Percentiles rank a stretch among this genome's conserved stretches.
Evolutionary conservation across 2,329 filamentous ascomycete genomes (phyloP).

Genomic region (Furcasterigmium furcatum): DNA sequence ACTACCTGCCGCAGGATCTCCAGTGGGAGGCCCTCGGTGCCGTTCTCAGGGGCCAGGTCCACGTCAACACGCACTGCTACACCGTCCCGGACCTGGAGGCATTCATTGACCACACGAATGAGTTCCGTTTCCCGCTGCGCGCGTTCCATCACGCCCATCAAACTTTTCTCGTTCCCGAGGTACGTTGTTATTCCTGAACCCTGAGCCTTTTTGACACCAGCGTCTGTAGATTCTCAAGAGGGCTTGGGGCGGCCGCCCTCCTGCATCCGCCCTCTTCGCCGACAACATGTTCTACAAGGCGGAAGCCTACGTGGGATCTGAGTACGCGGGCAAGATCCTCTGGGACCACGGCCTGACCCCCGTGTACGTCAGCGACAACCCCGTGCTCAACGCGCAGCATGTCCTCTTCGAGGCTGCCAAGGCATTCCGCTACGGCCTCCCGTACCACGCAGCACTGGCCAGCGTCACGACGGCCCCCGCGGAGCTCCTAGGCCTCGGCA

Average conservation of each 20-base stretch:
- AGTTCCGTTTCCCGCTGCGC: constrained; percentile 64
- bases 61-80: constrained; percentile 71
- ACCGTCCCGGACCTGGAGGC: constrained; percentile 66
- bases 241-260: constrained; percentile 49
- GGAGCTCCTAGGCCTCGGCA: constrained; percentile 51
- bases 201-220: not conserved
- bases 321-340: constrained; percentile 63
- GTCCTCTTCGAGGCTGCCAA: constrained; percentile 64
- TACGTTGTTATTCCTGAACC: constrained; percentile 17
- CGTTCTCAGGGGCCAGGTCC: constrained; percentile 63
- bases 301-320: constrained; percentile 62
- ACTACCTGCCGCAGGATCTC: constrained; percentile 60
- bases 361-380: constrained; percentile 70
- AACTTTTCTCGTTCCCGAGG: constrained; percentile 63
- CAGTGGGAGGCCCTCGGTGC: constrained; percentile 62
- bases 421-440: constrained; percentile 55
- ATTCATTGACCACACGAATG: constrained; percentile 67
- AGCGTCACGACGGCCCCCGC: constrained; percentile 58
- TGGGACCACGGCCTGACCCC: constrained; percentile 63
- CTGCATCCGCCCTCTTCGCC: constrained; percentile 63
- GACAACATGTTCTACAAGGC: constrained; percentile 73
- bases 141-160: constrained; percentile 71
- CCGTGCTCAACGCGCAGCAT: constrained; percentile 66
- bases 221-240: constrained; percentile 46
- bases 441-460: constrained; percentile 57